Base-by-base conservation (phyloP, 805 yeast species). In the Candida vartiovaarae region DNA sequence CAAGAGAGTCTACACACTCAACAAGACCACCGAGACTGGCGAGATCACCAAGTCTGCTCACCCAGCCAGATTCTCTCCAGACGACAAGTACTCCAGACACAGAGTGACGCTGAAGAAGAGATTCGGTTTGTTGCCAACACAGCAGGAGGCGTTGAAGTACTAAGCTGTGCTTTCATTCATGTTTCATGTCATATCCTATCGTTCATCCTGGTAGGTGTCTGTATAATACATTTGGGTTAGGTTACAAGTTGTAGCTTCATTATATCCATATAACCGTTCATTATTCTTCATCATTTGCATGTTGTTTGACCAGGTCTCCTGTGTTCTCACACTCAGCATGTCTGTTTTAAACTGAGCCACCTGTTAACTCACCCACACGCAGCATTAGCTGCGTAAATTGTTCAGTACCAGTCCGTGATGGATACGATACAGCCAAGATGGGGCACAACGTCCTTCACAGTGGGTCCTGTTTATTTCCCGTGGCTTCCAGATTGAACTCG, bases 21-120 rank as follows among this genome's bases (percentile, higher is more conserved):
- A 86, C 67, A 93, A 93, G 73, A 53, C 63, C 57, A 82, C 95
- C 44, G 89, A 75, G 49, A 68, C 73, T 6, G 98, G 99, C 50
- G 96, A 89, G 66, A 89, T 91, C 73, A 95, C 99, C 63, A 88
- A 89, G 74, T 85, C 96, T 55, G 99, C 99, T 35, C 99, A 93
- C 68, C 99, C 99, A 50, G 99, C 99, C 42, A 84, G 99, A 71
- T 93, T 93, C 68, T 93, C 99, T 31, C 99, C 99, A 56, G 99
- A 93, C 66, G 99, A 93, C 78, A 93, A 93, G 72, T 91, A 88
- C 75, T 93, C 99, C 39, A 84, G 97, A 75, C 98, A 93, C 71
- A 87, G 99, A 78, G 96, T 93, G 41, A 91, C 98, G 45, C 76
- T 93, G 64, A 93, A 93, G 82, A 93, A 88, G 77, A 84, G 99